Conservation (phyloP, 169 alveolate genomes). For the Plasmodium coatneyi region DNA sequence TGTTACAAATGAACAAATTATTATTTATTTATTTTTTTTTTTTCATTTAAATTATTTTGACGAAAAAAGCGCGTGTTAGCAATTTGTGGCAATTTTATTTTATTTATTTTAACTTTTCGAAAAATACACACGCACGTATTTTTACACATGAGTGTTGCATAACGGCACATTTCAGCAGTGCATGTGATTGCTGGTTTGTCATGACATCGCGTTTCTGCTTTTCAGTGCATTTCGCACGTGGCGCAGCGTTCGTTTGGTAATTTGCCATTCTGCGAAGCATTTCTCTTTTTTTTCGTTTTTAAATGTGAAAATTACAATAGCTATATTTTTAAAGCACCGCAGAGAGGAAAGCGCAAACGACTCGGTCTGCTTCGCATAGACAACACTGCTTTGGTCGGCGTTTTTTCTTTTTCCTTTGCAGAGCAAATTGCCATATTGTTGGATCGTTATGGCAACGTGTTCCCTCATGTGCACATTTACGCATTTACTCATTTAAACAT, state of each 20-base stretch:
- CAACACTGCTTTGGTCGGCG: neutral
- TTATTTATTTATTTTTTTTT: neutral
- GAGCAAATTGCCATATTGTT: neutral
- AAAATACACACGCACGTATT: neutral
- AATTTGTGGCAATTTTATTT: neutral
- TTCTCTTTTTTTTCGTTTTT: neutral
- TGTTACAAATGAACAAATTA: neutral
- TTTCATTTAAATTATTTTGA: neutral
- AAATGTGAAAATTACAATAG: neutral
- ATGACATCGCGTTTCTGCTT: constrained; percentile 33
- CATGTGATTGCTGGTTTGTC: neutral
- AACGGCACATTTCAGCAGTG: neutral
- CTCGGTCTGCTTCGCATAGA: neutral
- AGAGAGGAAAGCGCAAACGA: neutral
- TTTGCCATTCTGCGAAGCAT: neutral
- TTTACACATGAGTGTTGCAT: neutral
- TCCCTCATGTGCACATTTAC: neutral
- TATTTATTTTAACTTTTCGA: neutral
- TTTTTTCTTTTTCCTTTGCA: neutral
- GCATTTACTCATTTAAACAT: neutral
- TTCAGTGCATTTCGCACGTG: constrained; percentile 10
- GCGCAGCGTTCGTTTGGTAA: neutral
- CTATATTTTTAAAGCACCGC: neutral
- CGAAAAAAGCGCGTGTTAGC: neutral
- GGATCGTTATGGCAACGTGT: neutral